Evolutionary conservation across 768 basidiomycete species (phyloP).

Genomic region (Piloderma croceum): DNA sequence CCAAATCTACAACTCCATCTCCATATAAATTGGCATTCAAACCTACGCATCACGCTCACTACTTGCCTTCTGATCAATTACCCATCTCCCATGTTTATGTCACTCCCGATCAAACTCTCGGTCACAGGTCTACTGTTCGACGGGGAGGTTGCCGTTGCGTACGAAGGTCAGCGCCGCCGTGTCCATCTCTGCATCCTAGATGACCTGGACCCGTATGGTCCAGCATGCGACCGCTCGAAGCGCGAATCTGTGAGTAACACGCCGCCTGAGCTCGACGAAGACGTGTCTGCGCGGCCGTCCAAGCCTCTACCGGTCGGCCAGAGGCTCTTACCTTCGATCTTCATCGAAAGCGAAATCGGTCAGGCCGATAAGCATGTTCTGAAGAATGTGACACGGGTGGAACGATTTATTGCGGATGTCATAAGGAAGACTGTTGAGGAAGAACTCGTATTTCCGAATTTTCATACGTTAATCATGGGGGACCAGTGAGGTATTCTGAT

Average conservation of each 20-base stretch:
- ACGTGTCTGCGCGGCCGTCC: slow-evolving; percentile 39
- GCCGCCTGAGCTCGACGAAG: slow-evolving; percentile 62
- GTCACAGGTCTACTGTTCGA: slow-evolving; percentile 83
- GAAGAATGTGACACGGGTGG: slow-evolving; percentile 92
- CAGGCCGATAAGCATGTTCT: slow-evolving; percentile 93
- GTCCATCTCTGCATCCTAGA: slow-evolving; percentile 88
- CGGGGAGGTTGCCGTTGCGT: slow-evolving; percentile 87
- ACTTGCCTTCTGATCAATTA: slow-evolving; percentile 96
- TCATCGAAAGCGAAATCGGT: slow-evolving; percentile 96
- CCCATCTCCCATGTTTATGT: slow-evolving; percentile 94
- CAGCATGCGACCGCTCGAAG: slow-evolving; percentile 37
- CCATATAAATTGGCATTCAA: slow-evolving; percentile 78
- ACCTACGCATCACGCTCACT: slow-evolving; percentile 81
- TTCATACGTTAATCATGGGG: slow-evolving; percentile 68
- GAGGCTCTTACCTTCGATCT: slow-evolving; percentile 76
- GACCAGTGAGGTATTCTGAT: too few relatives aligned
- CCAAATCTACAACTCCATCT: slow-evolving; percentile 89
- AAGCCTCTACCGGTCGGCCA: slow-evolving; percentile 79
- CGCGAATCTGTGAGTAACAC: slow-evolving; percentile 39
- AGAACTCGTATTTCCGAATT: slow-evolving; percentile 94
- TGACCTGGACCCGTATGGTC: slow-evolving; percentile 80
- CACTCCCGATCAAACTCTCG: slow-evolving; percentile 89
- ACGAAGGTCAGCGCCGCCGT: slow-evolving; percentile 75
- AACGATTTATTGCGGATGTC: slow-evolving; percentile 92
- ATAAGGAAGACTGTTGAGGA: slow-evolving; percentile 93